Evolutionary conservation across 257 asterid genomes (phyloP).

Genomic region (Voacanga thouarsii): DNA sequence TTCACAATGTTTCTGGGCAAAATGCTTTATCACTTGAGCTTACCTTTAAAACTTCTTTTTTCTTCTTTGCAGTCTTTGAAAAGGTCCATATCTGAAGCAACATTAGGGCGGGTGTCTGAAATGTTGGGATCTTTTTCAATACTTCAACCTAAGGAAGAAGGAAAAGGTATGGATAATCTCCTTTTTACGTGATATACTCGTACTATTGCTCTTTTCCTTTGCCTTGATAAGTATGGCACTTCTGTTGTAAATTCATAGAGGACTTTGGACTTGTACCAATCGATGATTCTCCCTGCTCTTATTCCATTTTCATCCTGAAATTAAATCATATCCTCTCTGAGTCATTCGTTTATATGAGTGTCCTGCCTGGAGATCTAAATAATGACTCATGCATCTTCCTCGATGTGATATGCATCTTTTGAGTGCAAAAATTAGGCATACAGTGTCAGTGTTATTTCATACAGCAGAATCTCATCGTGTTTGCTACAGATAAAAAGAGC

Average conservation of each 20-base stretch:
- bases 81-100: conserved; percentile 77
- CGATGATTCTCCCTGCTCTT: neutral
- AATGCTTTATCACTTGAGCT: neutral
- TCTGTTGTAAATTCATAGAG: neutral
- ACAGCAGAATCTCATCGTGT: neutral
- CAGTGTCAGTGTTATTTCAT: neutral
- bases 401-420: neutral
- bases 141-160: conserved; percentile 55
- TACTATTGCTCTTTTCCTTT: neutral
- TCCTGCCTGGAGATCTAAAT: neutral
- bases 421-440: neutral
- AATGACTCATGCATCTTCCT: neutral
- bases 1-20: neutral
- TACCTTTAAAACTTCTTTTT: conserved; percentile 18
- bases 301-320: neutral
- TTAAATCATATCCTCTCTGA: neutral
- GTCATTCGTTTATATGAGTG: neutral
- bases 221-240: neutral
- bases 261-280: neutral
- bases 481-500: neutral
- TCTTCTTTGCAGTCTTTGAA: conserved; percentile 45
- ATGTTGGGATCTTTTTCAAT: conserved; percentile 59
- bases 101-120: conserved; percentile 58
- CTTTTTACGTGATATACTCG: neutral
- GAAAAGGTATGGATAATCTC: conserved; percentile 39